Conservation (phyloP, 2,329 filamentous ascomycete species). For the Colletotrichum sp. region DNA sequence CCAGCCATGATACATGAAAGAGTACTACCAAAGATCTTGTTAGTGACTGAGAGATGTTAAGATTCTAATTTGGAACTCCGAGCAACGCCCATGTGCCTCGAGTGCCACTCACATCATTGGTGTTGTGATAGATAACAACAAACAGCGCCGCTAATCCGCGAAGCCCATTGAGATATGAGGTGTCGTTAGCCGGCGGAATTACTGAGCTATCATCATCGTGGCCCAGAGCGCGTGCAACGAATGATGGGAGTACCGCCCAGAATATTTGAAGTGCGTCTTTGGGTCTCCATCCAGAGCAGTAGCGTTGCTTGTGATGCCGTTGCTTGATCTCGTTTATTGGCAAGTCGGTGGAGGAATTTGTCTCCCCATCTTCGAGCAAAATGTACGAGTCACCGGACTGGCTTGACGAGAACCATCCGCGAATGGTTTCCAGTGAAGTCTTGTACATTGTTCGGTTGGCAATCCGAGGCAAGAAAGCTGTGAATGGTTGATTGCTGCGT, state of each 20-base stretch:
- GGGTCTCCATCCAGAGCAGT: neutral
- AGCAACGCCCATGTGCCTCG: neutral
- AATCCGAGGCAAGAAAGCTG: neutral
- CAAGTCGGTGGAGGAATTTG: neutral
- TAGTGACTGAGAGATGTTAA: constrained; percentile 20
- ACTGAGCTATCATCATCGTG: neutral
- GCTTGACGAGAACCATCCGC: neutral
- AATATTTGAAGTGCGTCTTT: neutral
- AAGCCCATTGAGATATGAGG: constrained; percentile 63
- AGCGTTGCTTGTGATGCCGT: neutral
- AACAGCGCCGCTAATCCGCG: constrained; percentile 59
- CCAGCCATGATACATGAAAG: neutral
- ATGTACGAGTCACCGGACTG: neutral
- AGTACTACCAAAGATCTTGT: neutral
- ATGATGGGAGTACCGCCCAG: neutral
- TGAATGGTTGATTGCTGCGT: neutral
- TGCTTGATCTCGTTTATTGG: neutral
- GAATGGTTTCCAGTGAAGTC: neutral
- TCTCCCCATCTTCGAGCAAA: neutral
- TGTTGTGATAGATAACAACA: constrained; percentile 60
- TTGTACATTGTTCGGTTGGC: neutral
- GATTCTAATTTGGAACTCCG: neutral
- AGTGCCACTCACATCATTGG: constrained; percentile 14
- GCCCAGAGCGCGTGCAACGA: neutral
- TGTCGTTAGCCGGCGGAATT: constrained; percentile 26